These are phyloP conservation scores for Arachnopeziza araneosa DNA, from an alignment of 2,329 filamentous ascomycete species.

Conservation along the genomic window DNA sequence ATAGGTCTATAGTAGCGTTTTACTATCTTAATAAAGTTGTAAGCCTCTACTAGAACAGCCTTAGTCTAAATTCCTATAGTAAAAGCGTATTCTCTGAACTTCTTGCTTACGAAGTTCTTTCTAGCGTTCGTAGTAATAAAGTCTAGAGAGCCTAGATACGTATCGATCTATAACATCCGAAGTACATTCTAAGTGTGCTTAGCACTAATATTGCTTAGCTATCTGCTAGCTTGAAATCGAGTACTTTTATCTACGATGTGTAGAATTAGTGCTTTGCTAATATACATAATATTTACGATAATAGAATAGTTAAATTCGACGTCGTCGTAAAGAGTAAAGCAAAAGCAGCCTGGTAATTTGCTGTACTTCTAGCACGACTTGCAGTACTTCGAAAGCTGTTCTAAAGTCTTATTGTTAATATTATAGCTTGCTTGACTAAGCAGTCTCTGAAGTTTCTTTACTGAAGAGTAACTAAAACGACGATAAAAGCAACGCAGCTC, in stretches of 20 bases:
- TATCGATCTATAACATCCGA: too few species aligned
- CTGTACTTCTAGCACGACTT: neutral
- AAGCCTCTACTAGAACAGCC: neutral
- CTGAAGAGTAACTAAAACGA: too few species aligned
- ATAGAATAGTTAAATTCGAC: neutral
- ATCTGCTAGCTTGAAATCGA: neutral
- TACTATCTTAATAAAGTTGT: slow-evolving; percentile 2
- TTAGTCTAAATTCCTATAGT: neutral
- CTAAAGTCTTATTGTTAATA: neutral
- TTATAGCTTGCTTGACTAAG: neutral
- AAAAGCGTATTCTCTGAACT: too few species aligned
- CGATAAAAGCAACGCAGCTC: too few species aligned
- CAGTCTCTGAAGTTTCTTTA: too few species aligned
- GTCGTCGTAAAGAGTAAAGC: neutral
- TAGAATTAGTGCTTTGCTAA: neutral
- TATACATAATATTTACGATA: slow-evolving; percentile 1
- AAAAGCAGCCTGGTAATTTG: neutral
- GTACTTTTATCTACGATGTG: neutral
- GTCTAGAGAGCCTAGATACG: too few species aligned
- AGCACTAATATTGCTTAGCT: too few species aligned
- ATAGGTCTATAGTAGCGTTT: neutral
- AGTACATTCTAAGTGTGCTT: too few species aligned
- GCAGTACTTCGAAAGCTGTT: neutral
- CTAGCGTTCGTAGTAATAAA: too few species aligned
- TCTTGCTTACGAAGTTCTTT: too few species aligned